Evolutionary conservation across 2,329 filamentous ascomycete species (phyloP).

Genomic region (Chaetomium strumarium): DNA sequence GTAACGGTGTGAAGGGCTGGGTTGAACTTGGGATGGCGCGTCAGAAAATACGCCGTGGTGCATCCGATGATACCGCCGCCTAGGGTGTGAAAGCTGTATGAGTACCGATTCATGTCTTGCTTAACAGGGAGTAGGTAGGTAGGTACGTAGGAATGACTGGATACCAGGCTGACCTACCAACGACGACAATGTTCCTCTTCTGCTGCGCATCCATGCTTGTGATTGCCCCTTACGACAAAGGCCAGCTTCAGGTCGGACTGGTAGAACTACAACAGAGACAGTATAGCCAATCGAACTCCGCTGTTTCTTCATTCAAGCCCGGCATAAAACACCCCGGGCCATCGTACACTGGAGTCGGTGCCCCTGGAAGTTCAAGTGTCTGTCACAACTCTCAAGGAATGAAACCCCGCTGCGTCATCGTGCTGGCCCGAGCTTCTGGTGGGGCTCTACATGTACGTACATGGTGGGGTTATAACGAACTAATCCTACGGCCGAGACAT

Average conservation of each 20-base stretch:
- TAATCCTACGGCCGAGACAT: too few relatives aligned
- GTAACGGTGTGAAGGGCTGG: conserved; percentile 70
- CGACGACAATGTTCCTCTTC: conserved; percentile 44
- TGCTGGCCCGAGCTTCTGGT: background rate
- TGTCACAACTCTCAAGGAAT: background rate
- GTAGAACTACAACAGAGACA: too few relatives aligned
- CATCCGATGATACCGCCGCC: conserved; percentile 91
- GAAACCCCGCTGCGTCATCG: conserved; percentile 4
- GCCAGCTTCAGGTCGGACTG: background rate
- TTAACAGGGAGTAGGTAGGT: too few relatives aligned
- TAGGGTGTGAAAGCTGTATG: conserved; percentile 29
- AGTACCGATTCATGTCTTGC: background rate
- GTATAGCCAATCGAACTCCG: too few relatives aligned
- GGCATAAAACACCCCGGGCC: too few relatives aligned
- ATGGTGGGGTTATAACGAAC: conserved; percentile 13
- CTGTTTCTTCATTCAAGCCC: too few relatives aligned
- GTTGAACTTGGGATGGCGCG: conserved; percentile 76
- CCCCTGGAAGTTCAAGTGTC: background rate
- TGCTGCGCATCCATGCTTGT: conserved; percentile 23
- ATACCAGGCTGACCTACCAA: conserved; percentile 30
- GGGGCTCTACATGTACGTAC: background rate
- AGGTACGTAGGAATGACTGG: background rate
- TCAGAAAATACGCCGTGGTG: conserved; percentile 86
- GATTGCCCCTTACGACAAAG: background rate
- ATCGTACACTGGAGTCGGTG: too few relatives aligned